phyloP scores from a whole-genome alignment of 345 rosid genomes.

The Eucalyptus cloeziana region DNA sequence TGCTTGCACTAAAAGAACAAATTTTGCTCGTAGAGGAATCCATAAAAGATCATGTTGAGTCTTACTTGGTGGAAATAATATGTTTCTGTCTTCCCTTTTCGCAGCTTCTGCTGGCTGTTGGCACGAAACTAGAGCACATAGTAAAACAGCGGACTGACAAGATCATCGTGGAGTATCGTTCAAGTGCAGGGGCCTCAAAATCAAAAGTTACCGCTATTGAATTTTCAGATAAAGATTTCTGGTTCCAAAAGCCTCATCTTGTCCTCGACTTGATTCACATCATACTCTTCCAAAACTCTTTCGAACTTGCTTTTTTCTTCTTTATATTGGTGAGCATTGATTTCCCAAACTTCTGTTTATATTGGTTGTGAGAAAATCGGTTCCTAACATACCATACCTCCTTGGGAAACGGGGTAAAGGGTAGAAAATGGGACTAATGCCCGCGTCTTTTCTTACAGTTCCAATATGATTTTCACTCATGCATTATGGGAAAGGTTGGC shows the following conservation, averaged over 20 bases:
- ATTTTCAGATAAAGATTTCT: conserved; percentile 70
- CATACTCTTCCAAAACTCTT: conserved; percentile 78
- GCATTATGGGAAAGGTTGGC: conserved; percentile 60
- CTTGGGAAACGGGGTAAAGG: too few relatives aligned
- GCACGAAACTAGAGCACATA: conserved; percentile 66
- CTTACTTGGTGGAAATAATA: not conserved
- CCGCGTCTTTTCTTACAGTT: conserved; percentile 16
- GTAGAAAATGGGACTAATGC: not conserved
- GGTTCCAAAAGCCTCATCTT: conserved; percentile 48
- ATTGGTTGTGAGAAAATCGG: not conserved
- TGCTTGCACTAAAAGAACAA: not conserved
- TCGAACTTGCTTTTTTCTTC: conserved; percentile 71
- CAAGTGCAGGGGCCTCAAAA: conserved; percentile 36
- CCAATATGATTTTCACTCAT: conserved; percentile 61
- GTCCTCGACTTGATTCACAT: conserved; percentile 60
- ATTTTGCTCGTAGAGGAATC: not conserved
- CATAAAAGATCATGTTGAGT: not conserved
- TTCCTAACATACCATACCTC: not conserved
- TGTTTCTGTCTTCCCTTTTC: not conserved
- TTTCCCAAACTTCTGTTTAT: not conserved
- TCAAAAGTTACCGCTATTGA: conserved; percentile 16
- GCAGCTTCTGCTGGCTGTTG: conserved; percentile 69
- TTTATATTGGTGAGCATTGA: conserved; percentile 47
- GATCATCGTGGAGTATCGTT: conserved; percentile 51
- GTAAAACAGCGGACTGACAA: conserved; percentile 50